Evolutionary conservation across 2,329 filamentous ascomycete species (phyloP).

Genomic region (Fusarium sp.): DNA sequence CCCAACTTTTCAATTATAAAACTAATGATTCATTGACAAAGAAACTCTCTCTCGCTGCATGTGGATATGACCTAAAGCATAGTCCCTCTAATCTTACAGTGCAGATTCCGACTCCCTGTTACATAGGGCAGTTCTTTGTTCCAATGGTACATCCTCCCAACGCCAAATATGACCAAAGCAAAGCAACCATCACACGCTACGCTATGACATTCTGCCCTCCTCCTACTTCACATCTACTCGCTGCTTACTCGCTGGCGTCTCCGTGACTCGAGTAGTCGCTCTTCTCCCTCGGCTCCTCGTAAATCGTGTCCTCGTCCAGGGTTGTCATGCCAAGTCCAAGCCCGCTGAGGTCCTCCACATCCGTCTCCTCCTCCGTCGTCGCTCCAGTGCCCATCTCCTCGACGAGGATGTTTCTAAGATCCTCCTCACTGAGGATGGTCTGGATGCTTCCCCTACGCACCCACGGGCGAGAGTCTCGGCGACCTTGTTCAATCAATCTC

Average conservation of each 20-base stretch:
- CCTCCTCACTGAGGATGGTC: conserved; percentile 71
- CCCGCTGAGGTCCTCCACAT: conserved; percentile 47
- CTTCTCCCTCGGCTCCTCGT: conserved; percentile 40
- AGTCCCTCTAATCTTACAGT: not conserved
- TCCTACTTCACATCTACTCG: not conserved
- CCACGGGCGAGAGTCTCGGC: conserved; percentile 64
- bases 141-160: conserved; percentile 6
- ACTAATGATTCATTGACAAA: not conserved
- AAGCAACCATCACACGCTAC: conserved; percentile 9
- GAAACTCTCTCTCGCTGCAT: not conserved
- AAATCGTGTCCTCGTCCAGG: conserved; percentile 40
- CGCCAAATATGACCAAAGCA: conserved; percentile 10
- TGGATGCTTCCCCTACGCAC: conserved; percentile 66
- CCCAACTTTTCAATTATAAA: not conserved
- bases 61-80: not conserved
- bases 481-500: conserved; percentile 70
- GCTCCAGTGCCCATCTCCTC: conserved; percentile 48
- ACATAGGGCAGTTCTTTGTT: not conserved
- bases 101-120: not conserved
- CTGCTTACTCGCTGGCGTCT: conserved; percentile 14
- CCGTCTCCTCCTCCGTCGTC: conserved; percentile 54
- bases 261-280: conserved; percentile 28
- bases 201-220: conserved; percentile 1
- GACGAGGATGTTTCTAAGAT: conserved; percentile 63
- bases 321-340: conserved; percentile 45